A percentile compares a stretch with the other conserved stretches of the same genome.
phyloP scores from a whole-genome alignment of 2,329 filamentous ascomycete species.

The Emmonsiellopsis sp. region DNA sequence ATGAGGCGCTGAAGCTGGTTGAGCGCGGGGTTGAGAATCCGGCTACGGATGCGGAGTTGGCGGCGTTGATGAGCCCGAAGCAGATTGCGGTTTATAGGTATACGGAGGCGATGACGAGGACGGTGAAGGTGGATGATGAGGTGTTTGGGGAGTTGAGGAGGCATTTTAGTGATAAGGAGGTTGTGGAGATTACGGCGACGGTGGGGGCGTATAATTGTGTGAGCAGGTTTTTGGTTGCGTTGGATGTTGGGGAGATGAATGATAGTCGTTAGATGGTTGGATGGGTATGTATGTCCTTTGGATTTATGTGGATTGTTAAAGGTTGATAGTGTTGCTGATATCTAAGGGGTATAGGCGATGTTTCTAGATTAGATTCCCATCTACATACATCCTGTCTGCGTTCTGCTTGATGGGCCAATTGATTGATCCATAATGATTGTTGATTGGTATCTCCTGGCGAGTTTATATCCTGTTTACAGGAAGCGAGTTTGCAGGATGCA shows the following conservation, averaged over 20 bases:
- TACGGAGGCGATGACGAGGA: conserved; percentile 74
- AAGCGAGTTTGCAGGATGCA: no score
- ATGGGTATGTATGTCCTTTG: not conserved
- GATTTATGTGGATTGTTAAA: no score
- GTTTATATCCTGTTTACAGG: no score
- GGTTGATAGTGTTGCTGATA: no score
- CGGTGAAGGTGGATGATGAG: conserved; percentile 58
- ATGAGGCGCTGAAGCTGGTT: conserved; percentile 39
- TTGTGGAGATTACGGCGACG: conserved; percentile 73
- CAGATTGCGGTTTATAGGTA: conserved; percentile 64
- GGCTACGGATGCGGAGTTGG: conserved; percentile 20
- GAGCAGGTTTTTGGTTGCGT: conserved; percentile 69
- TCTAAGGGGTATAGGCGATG: no score
- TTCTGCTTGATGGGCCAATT: no score
- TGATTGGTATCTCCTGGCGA: no score
- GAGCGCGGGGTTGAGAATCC: conserved; percentile 27
- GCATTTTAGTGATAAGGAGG: conserved; percentile 58
- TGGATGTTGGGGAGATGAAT: conserved; percentile 51
- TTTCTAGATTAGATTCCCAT: no score
- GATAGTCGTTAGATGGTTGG: not conserved
- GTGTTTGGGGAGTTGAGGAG: conserved; percentile 56
- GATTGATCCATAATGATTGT: no score
- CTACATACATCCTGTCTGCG: no score
- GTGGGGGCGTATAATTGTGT: conserved; percentile 78
- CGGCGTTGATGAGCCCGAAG: conserved; percentile 40